Evolutionary conservation across 2,329 filamentous ascomycete genomes (phyloP).

Genomic region (Scortechinia acanthostroma): DNA sequence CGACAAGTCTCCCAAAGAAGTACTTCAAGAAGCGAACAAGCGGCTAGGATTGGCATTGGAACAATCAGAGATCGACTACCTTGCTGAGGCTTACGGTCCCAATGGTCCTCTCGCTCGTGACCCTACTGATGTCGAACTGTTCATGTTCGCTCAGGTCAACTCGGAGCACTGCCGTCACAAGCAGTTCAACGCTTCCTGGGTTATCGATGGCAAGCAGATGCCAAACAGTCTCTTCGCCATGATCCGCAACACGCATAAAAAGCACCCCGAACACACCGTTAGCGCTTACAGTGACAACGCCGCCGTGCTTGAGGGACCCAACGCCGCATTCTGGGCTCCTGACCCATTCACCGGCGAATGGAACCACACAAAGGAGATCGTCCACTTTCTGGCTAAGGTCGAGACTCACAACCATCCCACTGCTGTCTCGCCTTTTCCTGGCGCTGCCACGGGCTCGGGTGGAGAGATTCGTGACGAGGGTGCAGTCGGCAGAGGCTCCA

Average conservation of each 20-base stretch:
- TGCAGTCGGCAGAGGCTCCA: constrained; percentile 84
- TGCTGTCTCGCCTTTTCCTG: constrained; percentile 84
- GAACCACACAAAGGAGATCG: constrained; percentile 76
- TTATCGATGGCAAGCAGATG: constrained; percentile 79
- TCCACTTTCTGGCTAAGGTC: constrained; percentile 87
- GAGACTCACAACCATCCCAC: constrained; percentile 98
- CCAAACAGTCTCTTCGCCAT: constrained; percentile 81
- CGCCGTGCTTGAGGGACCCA: constrained; percentile 74
- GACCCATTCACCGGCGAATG: constrained; percentile 80
- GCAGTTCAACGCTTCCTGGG: constrained; percentile 96
- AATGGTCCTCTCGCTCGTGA: constrained; percentile 14
- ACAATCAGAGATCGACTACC: constrained; percentile 81
- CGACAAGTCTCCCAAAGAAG: constrained; percentile 57
- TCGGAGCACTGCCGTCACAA: constrained; percentile 68
- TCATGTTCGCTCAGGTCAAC: constrained; percentile 99
- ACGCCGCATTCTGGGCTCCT: constrained; percentile 77
- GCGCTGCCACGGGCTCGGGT: constrained; percentile 88
- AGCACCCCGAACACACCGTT: constrained; percentile 73
- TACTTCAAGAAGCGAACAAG: constrained; percentile 77
- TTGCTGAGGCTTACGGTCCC: constrained; percentile 71
- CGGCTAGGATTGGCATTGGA: constrained; percentile 81
- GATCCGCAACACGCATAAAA: constrained; percentile 92
- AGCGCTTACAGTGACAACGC: constrained; percentile 98
- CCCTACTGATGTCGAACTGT: constrained; percentile 86
- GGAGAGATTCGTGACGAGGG: constrained; percentile 95